Percentiles rank a stretch among this genome's conserved stretches.
phyloP scores from a whole-genome alignment of 2,329 filamentous ascomycete genomes.

The Zymoseptoria crescenta region DNA sequence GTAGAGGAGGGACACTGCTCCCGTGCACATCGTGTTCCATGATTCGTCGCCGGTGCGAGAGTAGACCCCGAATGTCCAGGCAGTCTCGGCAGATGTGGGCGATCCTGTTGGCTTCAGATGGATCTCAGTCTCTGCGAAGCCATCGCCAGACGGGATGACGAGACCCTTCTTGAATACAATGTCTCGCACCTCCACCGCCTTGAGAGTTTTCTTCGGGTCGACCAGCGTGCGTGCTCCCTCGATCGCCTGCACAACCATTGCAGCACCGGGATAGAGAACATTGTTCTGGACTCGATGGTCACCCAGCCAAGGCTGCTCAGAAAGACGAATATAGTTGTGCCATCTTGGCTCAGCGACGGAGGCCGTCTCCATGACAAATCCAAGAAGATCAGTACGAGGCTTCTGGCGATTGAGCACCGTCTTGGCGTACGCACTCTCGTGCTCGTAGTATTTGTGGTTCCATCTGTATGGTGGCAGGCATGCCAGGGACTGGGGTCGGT shows the following conservation, averaged over 20 bases:
- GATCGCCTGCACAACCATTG: slow-evolving; percentile 12
- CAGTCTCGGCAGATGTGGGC: not conserved
- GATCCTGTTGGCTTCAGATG: not conserved
- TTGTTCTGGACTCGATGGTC: slow-evolving; percentile 14
- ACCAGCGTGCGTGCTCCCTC: slow-evolving; percentile 12
- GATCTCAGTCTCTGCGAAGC: not conserved
- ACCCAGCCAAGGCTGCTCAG: slow-evolving; percentile 19
- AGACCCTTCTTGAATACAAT: slow-evolving; percentile 24
- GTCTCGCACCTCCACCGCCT: slow-evolving; percentile 39
- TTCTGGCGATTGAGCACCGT: slow-evolving; percentile 5
- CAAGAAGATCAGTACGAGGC: slow-evolving; percentile 28
- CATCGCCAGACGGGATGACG: slow-evolving; percentile 4
- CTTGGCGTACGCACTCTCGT: slow-evolving; percentile 4
- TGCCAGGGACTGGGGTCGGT: not conserved
- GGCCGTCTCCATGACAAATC: slow-evolving; percentile 8
- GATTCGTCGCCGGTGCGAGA: slow-evolving; percentile 4
- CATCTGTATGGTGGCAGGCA: slow-evolving; percentile 4
- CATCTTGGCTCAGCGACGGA: slow-evolving; percentile 11
- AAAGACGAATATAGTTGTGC: slow-evolving; percentile 17
- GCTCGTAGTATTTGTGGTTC: slow-evolving; percentile 13
- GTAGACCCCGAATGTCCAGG: slow-evolving; percentile 1
- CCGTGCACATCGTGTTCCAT: slow-evolving; percentile 3
- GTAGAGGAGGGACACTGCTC: not conserved
- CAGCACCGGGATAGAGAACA: slow-evolving; percentile 14
- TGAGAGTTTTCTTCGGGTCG: not conserved